A percentile compares a stretch with the other conserved stretches of the same genome.
phyloP scores from a whole-genome alignment of 352 stramenopile species.

The Globisporangium echinulatum region DNA sequence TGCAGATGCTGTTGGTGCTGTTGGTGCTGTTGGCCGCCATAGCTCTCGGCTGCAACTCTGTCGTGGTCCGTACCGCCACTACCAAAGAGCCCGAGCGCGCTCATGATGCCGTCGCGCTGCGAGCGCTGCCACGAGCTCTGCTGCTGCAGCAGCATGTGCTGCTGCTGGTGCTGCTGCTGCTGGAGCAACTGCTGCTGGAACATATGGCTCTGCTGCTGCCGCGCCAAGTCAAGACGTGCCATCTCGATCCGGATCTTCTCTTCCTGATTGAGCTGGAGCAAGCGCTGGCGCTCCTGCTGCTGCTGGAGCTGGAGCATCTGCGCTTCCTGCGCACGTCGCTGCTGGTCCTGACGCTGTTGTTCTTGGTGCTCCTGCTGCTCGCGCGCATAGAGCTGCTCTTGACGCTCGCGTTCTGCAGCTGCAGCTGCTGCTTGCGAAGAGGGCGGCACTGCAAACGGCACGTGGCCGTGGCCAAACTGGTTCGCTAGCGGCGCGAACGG shows the following conservation, averaged over 20 bases:
- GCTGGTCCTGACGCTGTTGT: conserved; percentile 28
- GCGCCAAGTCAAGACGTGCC: conserved; percentile 66
- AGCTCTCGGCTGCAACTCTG: background rate
- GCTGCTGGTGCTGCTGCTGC: conserved; percentile 36
- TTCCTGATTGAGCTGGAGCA: conserved; percentile 61
- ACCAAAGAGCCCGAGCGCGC: conserved; percentile 61
- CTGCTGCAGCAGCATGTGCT: conserved; percentile 66
- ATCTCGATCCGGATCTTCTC: conserved; percentile 82
- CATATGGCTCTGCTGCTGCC: conserved; percentile 58
- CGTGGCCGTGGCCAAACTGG: conserved; percentile 64
- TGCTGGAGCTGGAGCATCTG: conserved; percentile 58
- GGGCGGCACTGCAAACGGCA: conserved; percentile 50
- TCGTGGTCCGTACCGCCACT: background rate
- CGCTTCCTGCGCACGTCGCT: conserved; percentile 51
- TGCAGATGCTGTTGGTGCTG: conserved; percentile 6
- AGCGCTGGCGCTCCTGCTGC: conserved; percentile 61
- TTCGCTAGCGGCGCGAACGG: conserved; percentile 69
- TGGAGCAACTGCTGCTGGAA: conserved; percentile 50
- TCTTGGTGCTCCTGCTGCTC: conserved; percentile 25
- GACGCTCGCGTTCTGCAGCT: conserved; percentile 27
- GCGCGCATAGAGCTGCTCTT: conserved; percentile 34
- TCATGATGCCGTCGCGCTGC: conserved; percentile 78
- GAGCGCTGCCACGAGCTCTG: conserved; percentile 72
- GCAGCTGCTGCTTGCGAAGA: conserved; percentile 7
- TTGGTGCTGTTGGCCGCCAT: conserved; percentile 1